A percentile compares a stretch with the other conserved stretches of the same genome.
Evolutionary conservation across 257 asterid species (phyloP).

Genomic region (Linderniella brevidens): DNA sequence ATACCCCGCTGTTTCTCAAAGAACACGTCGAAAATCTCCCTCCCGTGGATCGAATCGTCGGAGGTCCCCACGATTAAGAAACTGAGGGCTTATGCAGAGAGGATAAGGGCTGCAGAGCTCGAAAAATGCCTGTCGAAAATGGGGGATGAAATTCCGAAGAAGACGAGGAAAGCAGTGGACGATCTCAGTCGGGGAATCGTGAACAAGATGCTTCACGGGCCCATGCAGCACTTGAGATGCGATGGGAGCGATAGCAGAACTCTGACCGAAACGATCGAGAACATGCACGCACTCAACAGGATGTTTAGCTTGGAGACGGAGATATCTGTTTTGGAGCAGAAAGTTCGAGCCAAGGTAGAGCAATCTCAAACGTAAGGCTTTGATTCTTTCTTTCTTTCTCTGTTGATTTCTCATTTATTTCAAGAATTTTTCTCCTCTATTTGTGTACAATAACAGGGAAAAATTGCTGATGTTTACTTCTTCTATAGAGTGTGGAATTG

Average conservation of each 20-base stretch:
- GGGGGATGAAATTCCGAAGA: constrained; percentile 83
- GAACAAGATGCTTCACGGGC: constrained; percentile 90
- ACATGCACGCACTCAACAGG: constrained; percentile 85
- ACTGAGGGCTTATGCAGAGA: constrained; percentile 78
- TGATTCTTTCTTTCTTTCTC: too few relatives aligned
- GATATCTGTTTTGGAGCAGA: constrained; percentile 74
- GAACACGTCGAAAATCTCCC: constrained; percentile 49
- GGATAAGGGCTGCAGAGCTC: constrained; percentile 68
- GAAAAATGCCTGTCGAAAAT: constrained; percentile 83
- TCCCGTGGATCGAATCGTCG: constrained; percentile 24
- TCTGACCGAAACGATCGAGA: constrained; percentile 86
- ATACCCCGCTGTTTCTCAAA: constrained; percentile 45
- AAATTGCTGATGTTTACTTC: too few relatives aligned
- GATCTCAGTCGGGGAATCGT: constrained; percentile 84
- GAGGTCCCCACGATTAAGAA: constrained; percentile 90
- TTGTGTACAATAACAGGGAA: too few relatives aligned
- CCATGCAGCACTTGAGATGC: constrained; percentile 95
- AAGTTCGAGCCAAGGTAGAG: constrained; percentile 78
- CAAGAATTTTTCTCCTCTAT: too few relatives aligned
- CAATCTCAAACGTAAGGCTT: constrained; percentile 43
- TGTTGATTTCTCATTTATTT: too few relatives aligned
- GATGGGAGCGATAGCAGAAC: constrained; percentile 92
- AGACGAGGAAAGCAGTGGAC: constrained; percentile 65
- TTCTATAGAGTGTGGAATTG: too few relatives aligned
- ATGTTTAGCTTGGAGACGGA: constrained; percentile 83